Evolutionary conservation across 2,329 filamentous ascomycete species (phyloP), one percentile per base, ranked within the genome.

Genomic region (Pochonia chlamydosporia): DNA sequence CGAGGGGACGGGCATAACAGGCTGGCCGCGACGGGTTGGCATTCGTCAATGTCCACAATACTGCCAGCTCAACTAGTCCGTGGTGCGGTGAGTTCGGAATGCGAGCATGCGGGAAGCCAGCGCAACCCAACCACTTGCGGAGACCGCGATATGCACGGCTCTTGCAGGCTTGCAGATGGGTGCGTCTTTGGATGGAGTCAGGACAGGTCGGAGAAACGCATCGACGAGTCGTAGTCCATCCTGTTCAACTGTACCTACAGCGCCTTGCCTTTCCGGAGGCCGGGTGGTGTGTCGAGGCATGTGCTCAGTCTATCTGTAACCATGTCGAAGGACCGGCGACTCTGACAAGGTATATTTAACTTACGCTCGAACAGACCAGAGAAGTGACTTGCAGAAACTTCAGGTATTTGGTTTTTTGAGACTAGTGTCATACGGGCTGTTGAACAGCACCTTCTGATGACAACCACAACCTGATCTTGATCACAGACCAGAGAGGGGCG

Each of bases 51-150:
- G 16, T 21, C 20, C 35, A 39, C 35, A 5, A n/a, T 5, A 13
- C 30, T 14, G 14, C 30, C 14, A 23, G 5, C 24, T 20, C 20
- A 40, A 40, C 18, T 30, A 35, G 37, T 30, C 31, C 44, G 18
- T 39, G 40, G 47, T 51, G 49, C 47, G 49, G 49, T 47, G 47
- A 47, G 44, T 21, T 40, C 50, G 50, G 48, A 50, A 52, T 48
- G 48, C 39, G 39, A 33, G 39, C 25, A 24, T 35, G 30, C 31
- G 26, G 46, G 31, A 45, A 26, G 41, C 24, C 36, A 44, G 24
- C 31, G 35, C 36, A 46, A 25, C 36, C 16, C 26, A 48, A 44
- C 39, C 47, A 42, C 24, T 37, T 37, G 45, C 45, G 39, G 25
- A 36, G 23, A 28, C 33, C 25, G 39, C 10, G 20, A 36, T 13